A percentile compares a stretch with the other conserved stretches of the same genome.
phyloP scores from a whole-genome alignment of 1,139 yeast species.

The Yamadazyma mexicana region DNA sequence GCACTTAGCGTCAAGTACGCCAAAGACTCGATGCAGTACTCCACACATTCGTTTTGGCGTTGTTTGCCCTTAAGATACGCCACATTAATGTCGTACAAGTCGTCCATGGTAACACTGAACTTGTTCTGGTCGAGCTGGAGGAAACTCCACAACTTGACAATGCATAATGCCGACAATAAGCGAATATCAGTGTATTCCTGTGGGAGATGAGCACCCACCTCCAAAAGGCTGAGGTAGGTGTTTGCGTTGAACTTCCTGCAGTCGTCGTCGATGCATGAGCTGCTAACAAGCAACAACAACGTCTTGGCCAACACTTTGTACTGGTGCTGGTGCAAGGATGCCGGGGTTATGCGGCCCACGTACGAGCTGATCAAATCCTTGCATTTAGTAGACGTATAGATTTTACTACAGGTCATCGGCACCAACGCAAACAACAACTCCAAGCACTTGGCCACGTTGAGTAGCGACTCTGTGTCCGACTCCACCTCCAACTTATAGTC shows the following conservation, averaged over 20 bases:
- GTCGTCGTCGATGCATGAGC: constrained; percentile 38
- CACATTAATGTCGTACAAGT: constrained; percentile 21
- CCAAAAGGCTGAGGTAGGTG: constrained; percentile 29
- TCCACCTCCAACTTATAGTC: constrained; percentile 21
- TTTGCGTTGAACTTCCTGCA: constrained; percentile 34
- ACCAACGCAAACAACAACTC: constrained; percentile 15
- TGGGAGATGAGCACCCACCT: constrained; percentile 18
- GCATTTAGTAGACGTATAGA: constrained; percentile 14
- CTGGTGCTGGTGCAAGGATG: constrained; percentile 6
- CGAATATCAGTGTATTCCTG: constrained; percentile 20
- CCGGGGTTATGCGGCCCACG: constrained; percentile 9
- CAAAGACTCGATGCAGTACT: constrained; percentile 42
- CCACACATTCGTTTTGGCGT: constrained; percentile 11
- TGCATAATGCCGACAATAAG: constrained; percentile 32
- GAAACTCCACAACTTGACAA: constrained; percentile 47
- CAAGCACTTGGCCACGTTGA: constrained; percentile 18
- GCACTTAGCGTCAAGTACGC: constrained; percentile 46
- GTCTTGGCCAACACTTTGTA: constrained; percentile 4
- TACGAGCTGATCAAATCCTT: constrained; percentile 8
- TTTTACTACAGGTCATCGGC: constrained; percentile 13
- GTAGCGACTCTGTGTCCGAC: constrained; percentile 16
- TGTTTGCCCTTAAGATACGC: constrained; percentile 16
- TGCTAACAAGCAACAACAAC: constrained; percentile 27
- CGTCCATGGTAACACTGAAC: constrained; percentile 19
- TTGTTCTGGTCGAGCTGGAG: constrained; percentile 24